These are phyloP conservation scores for Neurospora sp. DNA, from an alignment of 495 filamentous ascomycete species.

Conservation along the genomic window DNA sequence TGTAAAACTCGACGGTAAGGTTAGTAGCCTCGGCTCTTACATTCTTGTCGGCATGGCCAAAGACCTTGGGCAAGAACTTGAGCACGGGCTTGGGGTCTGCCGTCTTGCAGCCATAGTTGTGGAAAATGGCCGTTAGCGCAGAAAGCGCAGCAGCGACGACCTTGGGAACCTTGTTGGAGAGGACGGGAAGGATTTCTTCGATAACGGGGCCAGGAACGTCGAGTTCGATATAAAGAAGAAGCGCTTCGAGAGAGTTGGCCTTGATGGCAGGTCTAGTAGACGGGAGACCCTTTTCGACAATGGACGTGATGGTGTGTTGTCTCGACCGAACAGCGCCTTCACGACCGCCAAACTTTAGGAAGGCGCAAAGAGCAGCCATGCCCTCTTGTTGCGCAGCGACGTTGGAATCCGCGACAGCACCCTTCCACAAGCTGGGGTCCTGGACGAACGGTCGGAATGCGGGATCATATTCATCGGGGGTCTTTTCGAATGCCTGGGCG, in stretches of 20 bases:
- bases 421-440: slow-evolving; percentile 82
- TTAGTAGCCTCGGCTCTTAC: slow-evolving; percentile 91
- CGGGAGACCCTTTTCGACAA: slow-evolving; percentile 86
- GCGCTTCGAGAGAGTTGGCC: slow-evolving; percentile 71
- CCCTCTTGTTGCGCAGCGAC: slow-evolving; percentile 95
- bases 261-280: slow-evolving; percentile 84
- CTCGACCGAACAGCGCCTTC: slow-evolving; percentile 77
- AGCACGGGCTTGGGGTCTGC: slow-evolving; percentile 93
- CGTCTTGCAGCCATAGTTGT: slow-evolving; percentile 92
- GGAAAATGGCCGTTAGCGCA: slow-evolving; percentile 72
- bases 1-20: slow-evolving; percentile 86
- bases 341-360: slow-evolving; percentile 75
- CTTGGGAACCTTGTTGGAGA: slow-evolving; percentile 91
- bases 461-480: slow-evolving; percentile 78
- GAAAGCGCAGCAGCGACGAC: slow-evolving; percentile 76
- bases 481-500: slow-evolving; percentile 71
- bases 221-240: slow-evolving; percentile 82
- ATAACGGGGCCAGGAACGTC: slow-evolving; percentile 79
- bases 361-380: slow-evolving; percentile 74
- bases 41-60: slow-evolving; percentile 96
- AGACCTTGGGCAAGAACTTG: slow-evolving; percentile 81
- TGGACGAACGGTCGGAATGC: slow-evolving; percentile 78
- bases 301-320: slow-evolving; percentile 56
- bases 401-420: slow-evolving; percentile 88
- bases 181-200: slow-evolving; percentile 77